Percentiles rank a stretch among this genome's conserved stretches.
These are phyloP conservation scores for Zychaea mexicana DNA, from an alignment of 371 early-diverging fungal species.

Conservation along the genomic window DNA sequence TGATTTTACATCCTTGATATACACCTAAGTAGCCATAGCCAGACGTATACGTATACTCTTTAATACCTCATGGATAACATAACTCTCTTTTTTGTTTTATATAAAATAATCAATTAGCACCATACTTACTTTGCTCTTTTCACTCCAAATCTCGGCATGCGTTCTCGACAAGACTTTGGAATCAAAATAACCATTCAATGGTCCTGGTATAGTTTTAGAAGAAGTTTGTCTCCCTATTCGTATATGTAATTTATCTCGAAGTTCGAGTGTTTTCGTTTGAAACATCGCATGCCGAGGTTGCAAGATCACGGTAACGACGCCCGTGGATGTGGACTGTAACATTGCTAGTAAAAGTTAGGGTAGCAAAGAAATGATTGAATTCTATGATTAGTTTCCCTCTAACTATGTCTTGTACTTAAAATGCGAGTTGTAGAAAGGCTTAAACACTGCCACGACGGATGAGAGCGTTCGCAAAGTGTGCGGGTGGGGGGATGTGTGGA, in stretches of 20 bases:
- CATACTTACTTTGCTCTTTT: constrained; percentile 60
- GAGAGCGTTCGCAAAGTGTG: too few species aligned
- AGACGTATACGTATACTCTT: too few species aligned
- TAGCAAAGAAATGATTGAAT: too few species aligned
- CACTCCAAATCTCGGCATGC: constrained; percentile 85
- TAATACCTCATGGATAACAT: too few species aligned
- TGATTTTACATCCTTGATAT: constrained; percentile 78
- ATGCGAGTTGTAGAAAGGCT: too few species aligned
- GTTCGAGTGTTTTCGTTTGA: constrained; percentile 64
- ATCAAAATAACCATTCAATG: constrained; percentile 84
- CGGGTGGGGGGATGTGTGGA: too few species aligned
- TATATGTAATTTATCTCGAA: constrained; percentile 54
- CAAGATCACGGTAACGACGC: constrained; percentile 50
- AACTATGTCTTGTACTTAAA: too few species aligned
- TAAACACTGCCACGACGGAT: too few species aligned
- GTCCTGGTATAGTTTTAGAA: constrained; percentile 63
- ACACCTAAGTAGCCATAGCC: constrained; percentile 44
- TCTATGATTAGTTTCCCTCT: too few species aligned
- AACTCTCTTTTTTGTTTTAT: not conserved
- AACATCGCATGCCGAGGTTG: constrained; percentile 65
- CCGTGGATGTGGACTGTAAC: not conserved
- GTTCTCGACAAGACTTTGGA: constrained; percentile 82
- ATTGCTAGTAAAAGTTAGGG: not conserved
- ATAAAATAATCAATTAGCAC: not conserved
- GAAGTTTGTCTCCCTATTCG: constrained; percentile 81